phyloP scores from a whole-genome alignment of 306 rosid species.

The Rosa rugosa region DNA sequence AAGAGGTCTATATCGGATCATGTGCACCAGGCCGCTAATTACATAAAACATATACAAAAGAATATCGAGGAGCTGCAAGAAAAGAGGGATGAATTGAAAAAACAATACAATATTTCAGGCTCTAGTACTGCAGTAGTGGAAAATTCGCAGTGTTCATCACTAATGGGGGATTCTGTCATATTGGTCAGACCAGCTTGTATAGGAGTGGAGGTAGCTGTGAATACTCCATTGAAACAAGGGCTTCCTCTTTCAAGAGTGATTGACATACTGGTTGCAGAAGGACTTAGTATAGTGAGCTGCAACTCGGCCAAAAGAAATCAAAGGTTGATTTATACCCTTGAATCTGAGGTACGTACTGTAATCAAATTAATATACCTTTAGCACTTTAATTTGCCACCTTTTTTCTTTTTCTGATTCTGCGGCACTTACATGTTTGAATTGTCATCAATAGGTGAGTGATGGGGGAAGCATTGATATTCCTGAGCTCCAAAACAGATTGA shows the following conservation, averaged over 20 bases:
- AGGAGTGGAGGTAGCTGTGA: slow-evolving; percentile 41
- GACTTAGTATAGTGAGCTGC: slow-evolving; percentile 36
- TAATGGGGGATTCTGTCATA: not conserved
- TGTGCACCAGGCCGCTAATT: slow-evolving; percentile 37
- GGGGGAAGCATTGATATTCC: not conserved
- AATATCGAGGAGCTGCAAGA: slow-evolving; percentile 26
- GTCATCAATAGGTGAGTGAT: slow-evolving; percentile 9
- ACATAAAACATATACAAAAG: slow-evolving; percentile 34
- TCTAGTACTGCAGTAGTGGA: not conserved
- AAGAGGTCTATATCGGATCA: slow-evolving; percentile 53
- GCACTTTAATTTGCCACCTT: not conserved
- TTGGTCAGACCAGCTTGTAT: slow-evolving; percentile 10
- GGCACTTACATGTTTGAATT: not conserved
- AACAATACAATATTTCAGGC: not conserved
- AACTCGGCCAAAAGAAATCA: slow-evolving; percentile 30
- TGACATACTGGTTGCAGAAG: slow-evolving; percentile 29
- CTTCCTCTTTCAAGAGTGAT: slow-evolving; percentile 38
- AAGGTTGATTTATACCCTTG: slow-evolving; percentile 33
- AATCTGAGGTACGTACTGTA: slow-evolving; percentile 38
- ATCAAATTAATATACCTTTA: not conserved
- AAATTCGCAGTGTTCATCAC: not conserved
- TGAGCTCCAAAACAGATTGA: slow-evolving; percentile 17
- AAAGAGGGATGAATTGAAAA: slow-evolving; percentile 39
- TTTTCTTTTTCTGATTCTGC: not conserved
- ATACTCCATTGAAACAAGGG: slow-evolving; percentile 28